These are phyloP conservation scores for Penicillium samsonianum DNA, from an alignment of 495 filamentous ascomycete species.

Conservation along the genomic window DNA sequence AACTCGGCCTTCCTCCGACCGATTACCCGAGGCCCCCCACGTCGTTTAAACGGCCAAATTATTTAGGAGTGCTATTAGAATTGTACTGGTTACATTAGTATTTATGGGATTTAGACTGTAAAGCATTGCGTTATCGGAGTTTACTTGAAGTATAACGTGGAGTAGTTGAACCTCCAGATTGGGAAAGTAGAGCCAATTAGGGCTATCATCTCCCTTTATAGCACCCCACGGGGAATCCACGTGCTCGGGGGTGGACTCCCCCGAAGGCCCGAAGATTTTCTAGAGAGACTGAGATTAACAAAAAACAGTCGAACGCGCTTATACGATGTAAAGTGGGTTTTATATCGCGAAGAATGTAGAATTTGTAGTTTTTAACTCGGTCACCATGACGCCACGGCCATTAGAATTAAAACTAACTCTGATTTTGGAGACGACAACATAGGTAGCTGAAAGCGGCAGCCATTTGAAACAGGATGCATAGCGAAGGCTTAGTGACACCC, in stretches of 20 bases:
- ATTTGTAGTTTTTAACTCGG: neutral
- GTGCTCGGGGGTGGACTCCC: conserved; percentile 4
- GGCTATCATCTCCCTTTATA: neutral
- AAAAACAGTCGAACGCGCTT: too few relatives aligned
- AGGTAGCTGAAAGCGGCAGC: neutral
- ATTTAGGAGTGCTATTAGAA: neutral
- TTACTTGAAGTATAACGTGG: neutral
- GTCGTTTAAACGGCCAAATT: neutral
- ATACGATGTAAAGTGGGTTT: too few relatives aligned
- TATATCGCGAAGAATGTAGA: too few relatives aligned
- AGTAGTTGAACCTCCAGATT: neutral
- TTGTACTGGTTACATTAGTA: neutral
- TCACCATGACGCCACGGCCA: neutral
- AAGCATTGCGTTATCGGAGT: too few relatives aligned
- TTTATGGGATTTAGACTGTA: too few relatives aligned
- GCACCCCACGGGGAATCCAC: conserved; percentile 3
- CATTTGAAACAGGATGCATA: neutral
- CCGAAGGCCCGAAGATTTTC: conserved; percentile 4
- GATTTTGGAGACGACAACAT: too few relatives aligned
- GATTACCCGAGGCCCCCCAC: conserved; percentile 15
- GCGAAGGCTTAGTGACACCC: neutral
- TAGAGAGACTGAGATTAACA: neutral
- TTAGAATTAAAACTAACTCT: too few relatives aligned
- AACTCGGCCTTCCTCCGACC: conserved; percentile 16
- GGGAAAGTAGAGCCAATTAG: neutral